Base-by-base conservation (phyloP, 2,329 filamentous ascomycete species). In the Colletotrichum kahawae region DNA sequence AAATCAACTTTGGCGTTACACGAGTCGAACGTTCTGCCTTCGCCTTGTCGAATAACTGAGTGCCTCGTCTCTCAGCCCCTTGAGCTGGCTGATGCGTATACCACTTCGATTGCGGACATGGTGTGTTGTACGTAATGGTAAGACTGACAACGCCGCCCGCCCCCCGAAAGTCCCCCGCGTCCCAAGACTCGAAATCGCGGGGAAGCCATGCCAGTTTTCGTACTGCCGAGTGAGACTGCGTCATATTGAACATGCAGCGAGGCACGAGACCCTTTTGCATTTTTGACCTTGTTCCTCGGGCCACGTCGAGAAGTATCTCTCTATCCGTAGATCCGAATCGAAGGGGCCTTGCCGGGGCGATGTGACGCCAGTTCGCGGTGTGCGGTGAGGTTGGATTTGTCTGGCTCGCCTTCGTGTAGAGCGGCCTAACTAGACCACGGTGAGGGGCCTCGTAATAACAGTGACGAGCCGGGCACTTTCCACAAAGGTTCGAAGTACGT, bases 231-330 rank as follows among this genome's bases (percentile, higher is more conserved):
- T 63, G 34, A 67, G 71, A 29, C 31, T 67, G 71, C 67, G 60
- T 71, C 60, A 67, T 71, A 29, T 38, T 13, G n/a, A 33, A 31
- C 54, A 66, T 74, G 60, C 67, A 31, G 24, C 38, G 56, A 43
- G 31, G 71, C 71, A 74, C 67, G 71, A 71, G 71, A 74, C 71
- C 67, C 10, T 18, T 34, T 70, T 27, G 51, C 33, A 8, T 10
- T 36, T 34, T 62, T 8, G 31, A 1, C 7, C 24, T 34, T 34
- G 57, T 34, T 60, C 14, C 8, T 24, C 24, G 8, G 54, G 24
- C 18, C 24, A 48, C 10, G 10, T 48, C 10, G 10, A n/a, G 43
- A 43, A 4, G 38, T 43, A 43, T 21, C 43, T 21, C 43, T 48
- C 43, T 21, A 21, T 13, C n/a, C 43, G n/a, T 21, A 13, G 43